Evolutionary conservation across 1,284 basidiomycete genomes (phyloP).

Genomic region (Microbotryum silenes-acaulis): DNA sequence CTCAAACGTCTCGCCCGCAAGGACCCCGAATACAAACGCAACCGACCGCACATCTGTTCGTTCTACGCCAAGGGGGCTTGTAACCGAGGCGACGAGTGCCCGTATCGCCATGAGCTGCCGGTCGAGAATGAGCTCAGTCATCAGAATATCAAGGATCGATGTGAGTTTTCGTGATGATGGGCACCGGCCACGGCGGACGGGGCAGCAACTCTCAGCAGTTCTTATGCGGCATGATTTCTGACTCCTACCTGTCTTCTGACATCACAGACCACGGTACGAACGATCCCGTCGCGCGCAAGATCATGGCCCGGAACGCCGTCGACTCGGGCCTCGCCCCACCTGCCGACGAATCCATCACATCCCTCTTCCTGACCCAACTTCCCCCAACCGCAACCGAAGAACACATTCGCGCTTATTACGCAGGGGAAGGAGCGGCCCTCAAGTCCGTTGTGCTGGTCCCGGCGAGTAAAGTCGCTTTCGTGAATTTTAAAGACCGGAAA

Average conservation of each 20-base stretch:
- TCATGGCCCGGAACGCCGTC: conserved; percentile 64
- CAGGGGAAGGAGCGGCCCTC: conserved; percentile 56
- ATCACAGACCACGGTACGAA: conserved; percentile 63
- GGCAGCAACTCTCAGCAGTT: background rate
- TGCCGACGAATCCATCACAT: conserved; percentile 75
- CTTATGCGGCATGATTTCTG: too few relatives aligned
- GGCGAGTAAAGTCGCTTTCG: conserved; percentile 85
- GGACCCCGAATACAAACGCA: conserved; percentile 94
- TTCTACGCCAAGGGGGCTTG: conserved; percentile 96
- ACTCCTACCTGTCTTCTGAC: too few relatives aligned
- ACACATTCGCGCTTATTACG: conserved; percentile 65
- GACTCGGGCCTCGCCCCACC: conserved; percentile 77
- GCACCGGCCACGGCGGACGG: background rate
- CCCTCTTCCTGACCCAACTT: conserved; percentile 81
- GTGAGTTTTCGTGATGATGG: conserved; percentile 22
- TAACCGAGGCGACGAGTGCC: conserved; percentile 81
- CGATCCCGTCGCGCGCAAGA: conserved; percentile 85
- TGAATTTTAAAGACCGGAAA: conserved; percentile 77
- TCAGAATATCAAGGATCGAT: conserved; percentile 87
- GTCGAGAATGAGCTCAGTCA: conserved; percentile 72
- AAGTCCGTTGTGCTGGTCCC: conserved; percentile 79
- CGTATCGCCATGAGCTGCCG: conserved; percentile 88
- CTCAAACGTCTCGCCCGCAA: conserved; percentile 78
- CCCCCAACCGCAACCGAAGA: conserved; percentile 65
- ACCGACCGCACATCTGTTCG: conserved; percentile 85